Evolutionary conservation across 495 filamentous ascomycete genomes (phyloP).

Genomic region (Thermochaetoides thermophila): DNA sequence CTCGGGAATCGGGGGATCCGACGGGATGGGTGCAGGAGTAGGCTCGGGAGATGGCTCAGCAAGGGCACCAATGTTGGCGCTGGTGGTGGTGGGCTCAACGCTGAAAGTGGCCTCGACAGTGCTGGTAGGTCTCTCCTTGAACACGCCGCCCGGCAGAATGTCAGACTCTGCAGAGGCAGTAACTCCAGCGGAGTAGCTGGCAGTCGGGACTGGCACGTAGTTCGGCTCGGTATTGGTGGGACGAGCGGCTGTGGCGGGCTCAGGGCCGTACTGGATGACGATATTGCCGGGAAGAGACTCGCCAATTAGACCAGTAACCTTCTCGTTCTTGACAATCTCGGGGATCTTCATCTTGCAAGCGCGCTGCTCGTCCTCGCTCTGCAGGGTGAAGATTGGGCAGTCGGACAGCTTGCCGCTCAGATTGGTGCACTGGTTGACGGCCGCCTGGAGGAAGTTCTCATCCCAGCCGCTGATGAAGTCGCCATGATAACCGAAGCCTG

Average conservation of each 20-base stretch:
- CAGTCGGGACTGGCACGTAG: slow-evolving; percentile 10
- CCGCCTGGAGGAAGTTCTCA: slow-evolving; percentile 39
- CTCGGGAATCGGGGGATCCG: slow-evolving; percentile 10
- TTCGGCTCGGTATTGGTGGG: slow-evolving; percentile 4
- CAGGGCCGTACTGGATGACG: slow-evolving; percentile 21
- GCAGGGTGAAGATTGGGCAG: slow-evolving; percentile 41
- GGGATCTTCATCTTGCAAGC: slow-evolving; percentile 24
- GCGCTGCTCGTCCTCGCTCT: slow-evolving; percentile 19
- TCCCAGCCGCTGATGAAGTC: slow-evolving; percentile 84
- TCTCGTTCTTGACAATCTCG: slow-evolving; percentile 17
- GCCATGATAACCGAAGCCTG: slow-evolving; percentile 67
- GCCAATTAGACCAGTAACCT: slow-evolving; percentile 16
- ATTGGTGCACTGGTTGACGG: slow-evolving; percentile 43
- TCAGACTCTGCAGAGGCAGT: slow-evolving; percentile 3
- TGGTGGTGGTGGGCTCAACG: slow-evolving; percentile 1
- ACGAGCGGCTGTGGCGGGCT: slow-evolving; percentile 16
- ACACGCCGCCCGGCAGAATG: slow-evolving; percentile 14
- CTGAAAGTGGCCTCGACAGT: neutral
- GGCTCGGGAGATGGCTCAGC: slow-evolving; percentile 10
- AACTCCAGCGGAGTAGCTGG: slow-evolving; percentile 9
- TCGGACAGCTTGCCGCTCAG: slow-evolving; percentile 33
- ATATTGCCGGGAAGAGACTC: slow-evolving; percentile 25
- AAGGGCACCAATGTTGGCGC: neutral
- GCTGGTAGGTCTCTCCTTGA: slow-evolving; percentile 7
- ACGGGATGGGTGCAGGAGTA: slow-evolving; percentile 1